Base-by-base conservation (phyloP, 768 basidiomycete species). In the Hypholoma sublateritium region DNA sequence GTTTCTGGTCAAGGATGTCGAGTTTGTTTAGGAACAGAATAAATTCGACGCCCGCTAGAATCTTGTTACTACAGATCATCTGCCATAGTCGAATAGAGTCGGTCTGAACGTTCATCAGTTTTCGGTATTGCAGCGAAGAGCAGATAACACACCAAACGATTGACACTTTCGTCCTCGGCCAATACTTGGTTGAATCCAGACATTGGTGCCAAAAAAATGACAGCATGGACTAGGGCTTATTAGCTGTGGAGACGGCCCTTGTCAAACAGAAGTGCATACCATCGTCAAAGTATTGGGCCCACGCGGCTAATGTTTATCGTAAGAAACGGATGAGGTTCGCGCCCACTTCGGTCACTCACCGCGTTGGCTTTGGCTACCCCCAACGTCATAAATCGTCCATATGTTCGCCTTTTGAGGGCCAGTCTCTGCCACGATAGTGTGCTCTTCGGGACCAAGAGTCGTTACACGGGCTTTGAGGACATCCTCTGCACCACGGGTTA, bases 241-340 rank as follows among this genome's bases (percentile, higher is more conserved):
- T 32, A 41, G 42, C 28, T 16, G 39, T 13, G 32, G 35, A 5
- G 14, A 28, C 6, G 45, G 55, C 50, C 5, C 16, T n/a, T 43
- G 17, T 6, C 13, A 39, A 35, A 24, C n/a, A 13, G 32, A 46
- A 16, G 9, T 24, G 60, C 74, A 47, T 50, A 85, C 85, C 82
- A 64, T 87, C 81, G 54, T 88, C 85, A 56, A 89, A 87, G 66
- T 82, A 89, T 24, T 86, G 85, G 1, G 82, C 82, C 87, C 87
- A 88, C 4, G 80, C 79, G 54, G 81, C 85, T 85, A 52, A n/a
- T 19, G 13, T 5, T 43, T n/a, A 47, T 57, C 55, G 13, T 8
- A 11, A 24, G 25, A 35, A 53, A 48, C 19, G 51, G 44, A 21
- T 44, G 14, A 17, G 39, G 43, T 49, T n/a, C 36, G 34, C 36